A percentile compares a stretch with the other conserved stretches of the same genome.
Evolutionary conservation across 2,329 filamentous ascomycete species (phyloP).

Genomic region (Zymoseptoria tritici): DNA sequence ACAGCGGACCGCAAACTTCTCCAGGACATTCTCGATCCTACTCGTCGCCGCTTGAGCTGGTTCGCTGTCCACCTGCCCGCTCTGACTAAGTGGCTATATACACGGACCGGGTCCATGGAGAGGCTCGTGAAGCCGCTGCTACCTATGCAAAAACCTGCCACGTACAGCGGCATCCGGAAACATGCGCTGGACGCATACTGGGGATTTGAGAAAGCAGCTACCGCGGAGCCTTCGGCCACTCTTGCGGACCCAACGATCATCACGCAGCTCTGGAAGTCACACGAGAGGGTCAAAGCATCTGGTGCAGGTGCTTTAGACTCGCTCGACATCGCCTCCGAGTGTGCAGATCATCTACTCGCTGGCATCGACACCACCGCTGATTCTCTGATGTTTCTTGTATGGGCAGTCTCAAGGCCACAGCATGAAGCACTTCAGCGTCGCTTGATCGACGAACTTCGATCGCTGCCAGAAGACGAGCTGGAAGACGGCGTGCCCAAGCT

Average conservation of each 20-base stretch:
- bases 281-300: background rate
- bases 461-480: slow-evolving; percentile 6
- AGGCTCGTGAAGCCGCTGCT: slow-evolving; percentile 35
- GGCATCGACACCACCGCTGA: slow-evolving; percentile 50
- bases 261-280: slow-evolving; percentile 30
- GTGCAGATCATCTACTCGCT: slow-evolving; percentile 47
- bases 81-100: slow-evolving; percentile 45
- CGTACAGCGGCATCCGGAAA: slow-evolving; percentile 45
- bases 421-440: slow-evolving; percentile 39
- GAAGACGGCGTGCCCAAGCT: slow-evolving; percentile 37
- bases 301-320: background rate
- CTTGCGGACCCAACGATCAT: slow-evolving; percentile 30
- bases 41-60: slow-evolving; percentile 42
- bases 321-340: slow-evolving; percentile 46
- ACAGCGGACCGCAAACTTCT: slow-evolving; percentile 36
- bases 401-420: slow-evolving; percentile 41
- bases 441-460: slow-evolving; percentile 38
- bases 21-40: slow-evolving; percentile 43
- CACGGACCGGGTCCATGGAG: slow-evolving; percentile 33
- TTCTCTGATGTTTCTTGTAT: slow-evolving; percentile 45
- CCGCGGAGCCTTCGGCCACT: background rate
- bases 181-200: slow-evolving; percentile 33
- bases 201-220: background rate
- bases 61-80: slow-evolving; percentile 41
- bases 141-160: slow-evolving; percentile 45